A percentile compares a stretch with the other conserved stretches of the same genome.
These are phyloP conservation scores for Arthroderma uncinatum DNA, from an alignment of 2,329 filamentous ascomycete species.

Conservation along the genomic window DNA sequence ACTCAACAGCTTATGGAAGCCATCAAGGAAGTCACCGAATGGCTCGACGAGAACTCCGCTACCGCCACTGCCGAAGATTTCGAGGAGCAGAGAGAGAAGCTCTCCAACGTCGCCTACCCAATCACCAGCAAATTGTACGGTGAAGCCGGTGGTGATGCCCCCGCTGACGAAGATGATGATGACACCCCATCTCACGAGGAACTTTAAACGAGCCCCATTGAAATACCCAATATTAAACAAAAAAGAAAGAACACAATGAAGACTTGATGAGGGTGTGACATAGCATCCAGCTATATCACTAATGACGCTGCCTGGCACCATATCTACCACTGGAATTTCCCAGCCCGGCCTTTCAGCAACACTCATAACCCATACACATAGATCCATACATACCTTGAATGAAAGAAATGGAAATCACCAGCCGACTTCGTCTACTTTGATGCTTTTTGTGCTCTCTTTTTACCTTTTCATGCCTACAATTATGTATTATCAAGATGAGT, in stretches of 20 bases:
- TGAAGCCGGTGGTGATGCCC: slow-evolving; percentile 51
- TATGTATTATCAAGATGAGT: slow-evolving; percentile 5
- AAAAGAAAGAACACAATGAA: slow-evolving; percentile 4
- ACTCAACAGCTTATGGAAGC: slow-evolving; percentile 63
- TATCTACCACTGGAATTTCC: background rate
- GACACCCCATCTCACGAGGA: slow-evolving; percentile 68
- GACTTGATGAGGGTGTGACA: slow-evolving; percentile 7
- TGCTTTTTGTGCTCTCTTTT: background rate
- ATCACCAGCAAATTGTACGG: slow-evolving; percentile 97
- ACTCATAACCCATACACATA: slow-evolving; percentile 2
- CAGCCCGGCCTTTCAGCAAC: background rate
- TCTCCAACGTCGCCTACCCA: slow-evolving; percentile 90
- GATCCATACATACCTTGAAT: slow-evolving; percentile 1
- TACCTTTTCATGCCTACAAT: background rate
- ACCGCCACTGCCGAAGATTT: slow-evolving; percentile 86
- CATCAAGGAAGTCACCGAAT: slow-evolving; percentile 92
- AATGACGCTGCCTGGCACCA: background rate
- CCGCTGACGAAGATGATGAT: slow-evolving; percentile 52
- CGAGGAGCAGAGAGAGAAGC: slow-evolving; percentile 99
- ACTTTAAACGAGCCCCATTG: slow-evolving; percentile 46
- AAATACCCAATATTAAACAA: slow-evolving; percentile 9
- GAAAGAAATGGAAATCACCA: slow-evolving; percentile 1
- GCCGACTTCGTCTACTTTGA: background rate
- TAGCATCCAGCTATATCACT: background rate
- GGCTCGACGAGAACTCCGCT: slow-evolving; percentile 89